Evolutionary conservation across 306 rosid species (phyloP), one percentile per base, ranked within the genome.

Genomic region (Ochetophila trinervis): DNA sequence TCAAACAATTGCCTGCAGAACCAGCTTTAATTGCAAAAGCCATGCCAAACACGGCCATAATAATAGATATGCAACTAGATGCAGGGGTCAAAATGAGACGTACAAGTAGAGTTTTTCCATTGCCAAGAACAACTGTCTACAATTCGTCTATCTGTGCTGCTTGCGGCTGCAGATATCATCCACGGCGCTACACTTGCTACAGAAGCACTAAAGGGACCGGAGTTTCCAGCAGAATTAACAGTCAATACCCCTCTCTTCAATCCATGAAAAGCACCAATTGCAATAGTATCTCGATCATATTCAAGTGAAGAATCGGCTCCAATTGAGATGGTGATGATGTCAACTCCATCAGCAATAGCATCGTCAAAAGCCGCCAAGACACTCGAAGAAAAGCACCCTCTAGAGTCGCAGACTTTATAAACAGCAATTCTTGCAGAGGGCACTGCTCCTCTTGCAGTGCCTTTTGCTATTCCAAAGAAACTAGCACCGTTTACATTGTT

Each of bases 301-400:
- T 4, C 14, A 0, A 0, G 0, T 2, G 57, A 8, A 2, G 2
- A 0, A 5, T 0, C 1, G 1, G 0, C 0, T 16, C 77, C 86
- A 0, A 84, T 0, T 18, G 89, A 84, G 7, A 76, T 12, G 0
- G 80, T 36, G 12, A 87, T 65, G 15, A 82, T 17, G 47, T 74
- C 67, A 4, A 82, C 87, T 12, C 88, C 83, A 37, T 84, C 84
- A 5, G 82, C 79, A 10, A 84, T 76, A 5, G 86, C 82, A 56
- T 82, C 84, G 21, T 84, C 87, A 27, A 79, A 75, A 57, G 81
- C 84, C 42, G 87, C 77, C 65, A 79, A 61, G 11, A 82, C 6
- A 58, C 4, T 20, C 0, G 52, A 30, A 3, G 24, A 8, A n/a
- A n/a, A n/a, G n/a, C n/a, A n/a, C n/a, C n/a, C n/a, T n/a, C n/a